These are phyloP conservation scores for Xerophyta viscosa DNA, from an alignment of 106 monocot genomes.

Conservation along the genomic window DNA sequence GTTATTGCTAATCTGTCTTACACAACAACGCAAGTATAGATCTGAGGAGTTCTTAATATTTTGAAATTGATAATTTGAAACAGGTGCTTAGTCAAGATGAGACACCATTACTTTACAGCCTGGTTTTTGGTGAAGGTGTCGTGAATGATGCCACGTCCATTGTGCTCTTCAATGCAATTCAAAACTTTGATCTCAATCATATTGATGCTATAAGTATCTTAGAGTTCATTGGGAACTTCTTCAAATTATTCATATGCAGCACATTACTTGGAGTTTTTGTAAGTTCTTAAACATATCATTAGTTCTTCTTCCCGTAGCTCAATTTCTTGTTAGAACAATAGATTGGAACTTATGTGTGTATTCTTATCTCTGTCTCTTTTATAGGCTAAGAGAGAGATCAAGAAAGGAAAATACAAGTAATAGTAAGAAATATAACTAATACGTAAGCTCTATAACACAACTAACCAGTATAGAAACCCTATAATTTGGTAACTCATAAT, in stretches of 20 bases:
- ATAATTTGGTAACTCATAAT: too few relatives aligned
- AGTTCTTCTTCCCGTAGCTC: too few relatives aligned
- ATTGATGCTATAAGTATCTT: constrained; percentile 38
- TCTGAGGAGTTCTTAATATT: neutral
- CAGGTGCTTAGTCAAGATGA: constrained; percentile 98
- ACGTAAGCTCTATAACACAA: too few relatives aligned
- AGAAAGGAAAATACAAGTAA: too few relatives aligned
- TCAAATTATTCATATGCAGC: constrained; percentile 78
- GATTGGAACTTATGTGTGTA: too few relatives aligned
- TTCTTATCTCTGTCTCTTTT: too few relatives aligned
- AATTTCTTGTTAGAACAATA: too few relatives aligned
- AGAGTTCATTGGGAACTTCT: constrained; percentile 69
- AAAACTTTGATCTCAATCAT: constrained; percentile 82
- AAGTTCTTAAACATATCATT: too few relatives aligned
- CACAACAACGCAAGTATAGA: neutral
- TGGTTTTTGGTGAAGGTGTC: constrained; percentile 99
- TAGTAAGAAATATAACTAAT: too few relatives aligned
- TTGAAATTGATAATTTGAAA: constrained; percentile 5
- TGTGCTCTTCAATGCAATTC: constrained; percentile 93
- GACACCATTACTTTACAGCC: constrained; percentile 87
- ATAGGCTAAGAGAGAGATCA: too few relatives aligned
- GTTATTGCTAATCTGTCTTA: neutral
- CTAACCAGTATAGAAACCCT: too few relatives aligned
- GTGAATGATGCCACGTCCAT: constrained; percentile 99
- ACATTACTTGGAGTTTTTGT: constrained; percentile 87